Base-by-base conservation (phyloP, 2,329 filamentous ascomycete species). In the Neoascochyta sp. region DNA sequence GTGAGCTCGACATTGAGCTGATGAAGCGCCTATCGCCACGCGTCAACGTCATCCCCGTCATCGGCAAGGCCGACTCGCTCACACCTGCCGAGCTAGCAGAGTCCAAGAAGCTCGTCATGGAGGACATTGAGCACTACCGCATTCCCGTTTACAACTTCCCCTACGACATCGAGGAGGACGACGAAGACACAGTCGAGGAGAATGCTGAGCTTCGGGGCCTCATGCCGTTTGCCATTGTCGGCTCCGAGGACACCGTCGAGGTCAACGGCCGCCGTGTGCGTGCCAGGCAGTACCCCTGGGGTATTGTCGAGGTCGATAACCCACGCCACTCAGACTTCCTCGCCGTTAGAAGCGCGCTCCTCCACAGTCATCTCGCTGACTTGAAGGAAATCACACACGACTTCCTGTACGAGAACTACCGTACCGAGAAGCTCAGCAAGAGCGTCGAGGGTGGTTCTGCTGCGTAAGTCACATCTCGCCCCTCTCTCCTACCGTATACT, bases 91-190 rank as follows among this genome's bases (percentile, higher is more conserved):
- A 98, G 73, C 77, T 98, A 45, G 92, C 92, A 50, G 92, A 98
- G 70, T 96, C 90, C 51, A 98, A 98, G 81, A 98, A 96, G 77
- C 79, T 98, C 41, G 89, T 98, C 61, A 98, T 98, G 92, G 92
- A 98, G 74, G 92, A 98, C 64, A 98, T 98, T 54, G 92, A 98
- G 71, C 92, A 98, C 70, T 98, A 98, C 75, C 85, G 92, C 63
- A 98, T 98, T 54, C 92, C 92, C 25, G 90, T 98, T 47, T 98
- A 98, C 79, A 98, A 98, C 78, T 98, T 98, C 76, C 92, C 92
- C 27, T 98, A 98, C 73, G 92, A 98, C 55, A 94, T 98, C 41
- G 92, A 98, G 69, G 92, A 98, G 74, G 92, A 98, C 55, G 92
- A 98, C 50, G 92, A 98, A 71, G 92, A 98, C 61, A 98, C 92